Percentiles rank a stretch among this genome's conserved stretches.
These are phyloP conservation scores for Hawksworthiomyces lignivorus DNA, from an alignment of 2,329 filamentous ascomycete species.

Conservation along the genomic window DNA sequence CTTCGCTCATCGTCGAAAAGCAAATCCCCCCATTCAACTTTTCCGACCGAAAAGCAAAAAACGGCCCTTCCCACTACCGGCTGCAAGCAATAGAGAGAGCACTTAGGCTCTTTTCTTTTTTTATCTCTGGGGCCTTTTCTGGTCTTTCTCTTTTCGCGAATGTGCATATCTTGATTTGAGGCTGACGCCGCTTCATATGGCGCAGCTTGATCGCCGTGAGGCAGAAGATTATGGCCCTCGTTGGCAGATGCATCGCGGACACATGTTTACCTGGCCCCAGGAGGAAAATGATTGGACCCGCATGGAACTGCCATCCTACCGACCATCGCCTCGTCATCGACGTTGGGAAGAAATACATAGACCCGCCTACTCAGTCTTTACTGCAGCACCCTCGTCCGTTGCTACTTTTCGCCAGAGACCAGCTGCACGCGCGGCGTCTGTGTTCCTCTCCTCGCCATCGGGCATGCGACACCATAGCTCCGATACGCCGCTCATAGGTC, in stretches of 20 bases:
- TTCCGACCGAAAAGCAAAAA: too few species aligned
- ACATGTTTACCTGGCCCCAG: slow-evolving; percentile 15
- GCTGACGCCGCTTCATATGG: slow-evolving; percentile 26
- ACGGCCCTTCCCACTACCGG: slow-evolving; percentile 1
- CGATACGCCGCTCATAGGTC: slow-evolving; percentile 21
- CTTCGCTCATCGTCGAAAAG: too few species aligned
- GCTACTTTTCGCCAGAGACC: slow-evolving; percentile 11
- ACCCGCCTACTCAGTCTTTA: slow-evolving; percentile 16
- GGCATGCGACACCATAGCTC: slow-evolving; percentile 24
- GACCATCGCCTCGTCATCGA: slow-evolving; percentile 22
- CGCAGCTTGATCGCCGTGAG: slow-evolving; percentile 20
- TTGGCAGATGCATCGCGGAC: slow-evolving; percentile 18
- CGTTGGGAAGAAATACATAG: slow-evolving; percentile 21
- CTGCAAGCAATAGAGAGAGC: slow-evolving; percentile 1
- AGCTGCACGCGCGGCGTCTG: slow-evolving; percentile 12
- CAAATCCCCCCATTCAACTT: too few species aligned
- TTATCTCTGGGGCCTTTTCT: too few species aligned
- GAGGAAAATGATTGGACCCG: slow-evolving; percentile 22
- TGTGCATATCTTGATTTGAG: slow-evolving; percentile 15
- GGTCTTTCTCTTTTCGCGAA: slow-evolving; percentile 11
- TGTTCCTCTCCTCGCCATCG: slow-evolving; percentile 18
- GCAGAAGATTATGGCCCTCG: slow-evolving; percentile 19
- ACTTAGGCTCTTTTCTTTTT: not conserved
- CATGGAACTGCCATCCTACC: slow-evolving; percentile 17
- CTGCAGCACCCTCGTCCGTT: slow-evolving; percentile 9